Base-by-base conservation (phyloP, 2,329 filamentous ascomycete genomes). In the Ascochyta pisi region DNA sequence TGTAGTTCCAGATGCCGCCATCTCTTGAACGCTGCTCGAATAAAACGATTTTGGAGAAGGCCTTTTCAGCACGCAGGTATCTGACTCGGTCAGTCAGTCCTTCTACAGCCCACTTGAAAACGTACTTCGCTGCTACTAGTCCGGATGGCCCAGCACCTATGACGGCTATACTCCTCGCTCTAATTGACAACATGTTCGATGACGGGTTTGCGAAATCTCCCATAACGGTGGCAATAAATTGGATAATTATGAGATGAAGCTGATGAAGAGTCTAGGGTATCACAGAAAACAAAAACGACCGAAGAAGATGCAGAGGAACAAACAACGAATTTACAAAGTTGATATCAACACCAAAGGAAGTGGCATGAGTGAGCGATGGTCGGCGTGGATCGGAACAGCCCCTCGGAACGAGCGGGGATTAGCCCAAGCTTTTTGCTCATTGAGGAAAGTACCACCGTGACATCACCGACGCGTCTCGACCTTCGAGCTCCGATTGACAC, bases 1-100 rank as follows among this genome's bases (percentile, higher is more conserved):
- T 87, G 74, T 96, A 92, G 68, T 92, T 89, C 94, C 94, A 98
- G 9, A 95, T 85, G 2, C 95, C 94, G 54, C 92, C 94, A 6
- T 89, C 84, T 43, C 85, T 82, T 40, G 82, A 79, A 62, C 92
- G 87, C 75, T 96, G 91, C 76, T 98, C 95, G 68, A 90, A 96
- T 35, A 97, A 76, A 57, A 87, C 84, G 57, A 98, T 87, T 27
- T 80, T 83, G 12, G 86, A 78, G 68, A 95, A 95, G 1, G 72
- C 80, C 69, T 82, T 89, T 66, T 90, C 92, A 0, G 89, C 91
- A 10, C 84, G 73, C 16, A 97, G 81, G 69, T 93, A 93, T 63
- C 84, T 86, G 49, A 12, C 13, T 26, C 54, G 1, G 22, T 45
- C 35, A 53, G 47, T 22, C 31, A 31, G 19, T n/a, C 9, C 8